These are phyloP conservation scores for Marasmius tenuissimus DNA, from an alignment of 1,284 basidiomycete genomes.

Conservation along the genomic window DNA sequence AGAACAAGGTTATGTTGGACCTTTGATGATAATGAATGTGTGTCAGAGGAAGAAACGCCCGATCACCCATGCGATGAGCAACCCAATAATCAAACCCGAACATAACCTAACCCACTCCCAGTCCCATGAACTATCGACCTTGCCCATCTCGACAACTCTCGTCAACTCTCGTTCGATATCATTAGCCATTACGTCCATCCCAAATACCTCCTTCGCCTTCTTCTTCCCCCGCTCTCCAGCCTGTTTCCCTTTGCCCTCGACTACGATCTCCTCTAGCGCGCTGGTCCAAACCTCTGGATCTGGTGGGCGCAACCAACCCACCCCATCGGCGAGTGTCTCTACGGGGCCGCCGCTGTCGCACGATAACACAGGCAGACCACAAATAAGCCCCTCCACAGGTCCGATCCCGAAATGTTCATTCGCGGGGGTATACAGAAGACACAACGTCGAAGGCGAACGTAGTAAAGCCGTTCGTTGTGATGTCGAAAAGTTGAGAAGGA, in stretches of 20 bases:
- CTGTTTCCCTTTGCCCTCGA: slow-evolving; percentile 47
- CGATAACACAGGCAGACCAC: slow-evolving; percentile 87
- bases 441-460: slow-evolving; percentile 60
- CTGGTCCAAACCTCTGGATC: slow-evolving; percentile 67
- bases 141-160: slow-evolving; percentile 54
- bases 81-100: background rate
- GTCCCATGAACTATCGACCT: background rate
- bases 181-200: slow-evolving; percentile 63
- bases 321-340: slow-evolving; percentile 56
- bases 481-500: slow-evolving; percentile 86
- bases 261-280: slow-evolving; percentile 62
- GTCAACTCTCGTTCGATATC: slow-evolving; percentile 55
- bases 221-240: slow-evolving; percentile 53
- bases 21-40: too few relatives aligned
- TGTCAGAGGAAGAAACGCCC: background rate
- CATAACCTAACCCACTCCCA: background rate
- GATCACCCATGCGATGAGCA: background rate
- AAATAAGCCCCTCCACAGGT: slow-evolving; percentile 94
- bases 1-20: too few relatives aligned
- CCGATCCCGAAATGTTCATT: slow-evolving; percentile 99
- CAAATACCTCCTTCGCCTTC: slow-evolving; percentile 19
- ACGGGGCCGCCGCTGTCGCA: slow-evolving; percentile 90
- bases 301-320: slow-evolving; percentile 75
- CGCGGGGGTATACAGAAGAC: slow-evolving; percentile 88
- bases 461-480: slow-evolving; percentile 79